phyloP scores from a whole-genome alignment of 2,329 filamentous ascomycete genomes.

The Colletotrichum sp. region DNA sequence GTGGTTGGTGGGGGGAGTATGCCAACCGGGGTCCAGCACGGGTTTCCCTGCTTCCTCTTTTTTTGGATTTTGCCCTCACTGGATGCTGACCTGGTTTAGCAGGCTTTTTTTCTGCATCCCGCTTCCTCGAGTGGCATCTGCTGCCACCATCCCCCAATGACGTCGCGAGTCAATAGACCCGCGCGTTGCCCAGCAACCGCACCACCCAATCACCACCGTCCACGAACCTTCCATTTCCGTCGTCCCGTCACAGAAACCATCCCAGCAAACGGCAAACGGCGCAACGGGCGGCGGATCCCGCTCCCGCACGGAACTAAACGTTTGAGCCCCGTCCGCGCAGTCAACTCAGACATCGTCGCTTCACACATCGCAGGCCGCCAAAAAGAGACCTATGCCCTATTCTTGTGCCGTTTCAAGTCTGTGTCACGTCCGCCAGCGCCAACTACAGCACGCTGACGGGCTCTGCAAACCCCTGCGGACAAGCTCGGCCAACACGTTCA shows the following conservation, averaged over 20 bases:
- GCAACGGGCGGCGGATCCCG: neutral
- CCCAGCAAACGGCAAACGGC: neutral
- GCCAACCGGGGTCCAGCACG: neutral
- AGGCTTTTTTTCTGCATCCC: neutral
- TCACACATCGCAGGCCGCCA: neutral
- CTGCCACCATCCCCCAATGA: conserved; percentile 26
- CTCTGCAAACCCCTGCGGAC: neutral
- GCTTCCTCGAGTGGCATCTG: neutral
- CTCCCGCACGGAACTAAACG: neutral
- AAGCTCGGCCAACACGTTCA: neutral
- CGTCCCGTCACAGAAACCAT: neutral
- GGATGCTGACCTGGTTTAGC: neutral
- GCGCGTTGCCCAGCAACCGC: conserved; percentile 28
- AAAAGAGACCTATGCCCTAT: neutral
- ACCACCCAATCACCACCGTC: conserved; percentile 16
- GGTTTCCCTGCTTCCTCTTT: neutral
- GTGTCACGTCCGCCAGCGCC: neutral
- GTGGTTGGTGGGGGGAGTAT: conserved; percentile 21
- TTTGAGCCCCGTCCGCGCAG: neutral
- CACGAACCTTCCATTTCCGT: neutral
- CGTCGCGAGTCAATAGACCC: conserved; percentile 35
- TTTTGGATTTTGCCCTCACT: neutral
- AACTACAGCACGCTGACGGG: neutral
- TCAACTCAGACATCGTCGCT: neutral
- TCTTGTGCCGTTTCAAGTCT: conserved; percentile 5